Conservation (phyloP, 768 basidiomycete species). For the Serendipita indica region DNA sequence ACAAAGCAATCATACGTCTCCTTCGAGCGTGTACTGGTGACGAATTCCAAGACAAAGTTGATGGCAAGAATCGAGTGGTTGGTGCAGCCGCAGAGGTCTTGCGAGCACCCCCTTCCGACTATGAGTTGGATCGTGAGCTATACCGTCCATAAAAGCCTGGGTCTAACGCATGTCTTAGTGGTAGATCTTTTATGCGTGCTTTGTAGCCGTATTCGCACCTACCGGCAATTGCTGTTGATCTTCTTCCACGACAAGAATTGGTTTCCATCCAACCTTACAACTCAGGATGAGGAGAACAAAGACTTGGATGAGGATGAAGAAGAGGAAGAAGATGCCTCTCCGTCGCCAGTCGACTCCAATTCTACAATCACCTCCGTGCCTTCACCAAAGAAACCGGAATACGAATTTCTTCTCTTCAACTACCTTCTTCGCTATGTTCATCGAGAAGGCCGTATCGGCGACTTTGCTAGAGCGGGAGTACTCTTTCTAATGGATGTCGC, state of each 20-base stretch:
- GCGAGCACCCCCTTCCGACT: constrained; percentile 66
- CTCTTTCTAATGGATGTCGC: constrained; percentile 94
- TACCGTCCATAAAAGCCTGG: background rate
- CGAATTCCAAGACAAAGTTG: constrained; percentile 74
- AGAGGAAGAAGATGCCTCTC: constrained; percentile 16
- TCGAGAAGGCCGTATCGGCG: constrained; percentile 84
- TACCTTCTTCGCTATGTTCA: constrained; percentile 92
- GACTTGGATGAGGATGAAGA: constrained; percentile 18
- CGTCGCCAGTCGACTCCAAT: constrained; percentile 51
- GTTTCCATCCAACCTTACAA: constrained; percentile 57
- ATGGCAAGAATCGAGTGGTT: constrained; percentile 54
- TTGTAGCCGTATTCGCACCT: constrained; percentile 81
- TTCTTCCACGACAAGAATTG: constrained; percentile 94
- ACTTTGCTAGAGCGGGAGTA: constrained; percentile 81
- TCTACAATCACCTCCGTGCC: constrained; percentile 37
- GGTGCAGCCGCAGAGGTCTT: constrained; percentile 67
- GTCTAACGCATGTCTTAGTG: constrained; percentile 32
- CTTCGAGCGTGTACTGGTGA: constrained; percentile 85
- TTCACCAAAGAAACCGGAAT: constrained; percentile 55
- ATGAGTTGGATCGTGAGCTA: constrained; percentile 70
- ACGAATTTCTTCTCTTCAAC: constrained; percentile 91
- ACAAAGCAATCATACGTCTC: constrained; percentile 72
- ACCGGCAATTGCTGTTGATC: constrained; percentile 83
- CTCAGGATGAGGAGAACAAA: constrained; percentile 27
- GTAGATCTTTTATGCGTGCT: constrained; percentile 84